These are phyloP conservation scores for Zhuliangozyma parablackwelliae DNA, from an alignment of 1,139 yeast species.

Conservation along the genomic window DNA sequence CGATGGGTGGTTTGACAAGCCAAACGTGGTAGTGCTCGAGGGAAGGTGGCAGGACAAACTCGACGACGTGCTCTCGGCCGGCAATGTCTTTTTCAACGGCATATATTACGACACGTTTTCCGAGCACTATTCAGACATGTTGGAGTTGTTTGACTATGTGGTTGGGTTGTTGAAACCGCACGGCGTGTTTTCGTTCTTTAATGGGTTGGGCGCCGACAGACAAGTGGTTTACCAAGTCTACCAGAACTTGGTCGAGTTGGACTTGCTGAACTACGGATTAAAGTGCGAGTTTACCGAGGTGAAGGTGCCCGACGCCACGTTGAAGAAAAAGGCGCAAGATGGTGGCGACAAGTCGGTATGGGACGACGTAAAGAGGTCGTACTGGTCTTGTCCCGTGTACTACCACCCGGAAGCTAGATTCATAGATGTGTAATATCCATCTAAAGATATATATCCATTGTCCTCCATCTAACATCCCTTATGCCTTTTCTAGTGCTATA, in stretches of 20 bases:
- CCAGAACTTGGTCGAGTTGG: constrained; percentile 74
- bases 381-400: constrained; percentile 69
- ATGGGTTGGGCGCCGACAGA: constrained; percentile 95
- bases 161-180: constrained; percentile 80
- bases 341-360: constrained; percentile 43
- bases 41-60: constrained; percentile 91
- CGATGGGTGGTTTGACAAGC: constrained; percentile 83
- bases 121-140: constrained; percentile 81
- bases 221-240: constrained; percentile 87
- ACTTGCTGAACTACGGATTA: constrained; percentile 75
- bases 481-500: constrained; percentile 58
- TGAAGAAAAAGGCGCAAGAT: constrained; percentile 14
- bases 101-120: constrained; percentile 92
- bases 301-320: constrained; percentile 35
- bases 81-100: constrained; percentile 74
- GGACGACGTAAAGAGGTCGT: constrained; percentile 67
- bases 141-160: constrained; percentile 73
- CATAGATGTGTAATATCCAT: constrained; percentile 22
- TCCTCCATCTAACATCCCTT: not conserved
- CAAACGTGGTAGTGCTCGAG: constrained; percentile 66
- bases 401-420: constrained; percentile 62
- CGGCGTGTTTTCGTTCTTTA: constrained; percentile 84
- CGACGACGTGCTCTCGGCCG: constrained; percentile 58
- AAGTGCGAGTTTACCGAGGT: constrained; percentile 48
- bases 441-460: not conserved